phyloP scores from a whole-genome alignment of 306 rosid species.

The Hippophae gyantsensis region DNA sequence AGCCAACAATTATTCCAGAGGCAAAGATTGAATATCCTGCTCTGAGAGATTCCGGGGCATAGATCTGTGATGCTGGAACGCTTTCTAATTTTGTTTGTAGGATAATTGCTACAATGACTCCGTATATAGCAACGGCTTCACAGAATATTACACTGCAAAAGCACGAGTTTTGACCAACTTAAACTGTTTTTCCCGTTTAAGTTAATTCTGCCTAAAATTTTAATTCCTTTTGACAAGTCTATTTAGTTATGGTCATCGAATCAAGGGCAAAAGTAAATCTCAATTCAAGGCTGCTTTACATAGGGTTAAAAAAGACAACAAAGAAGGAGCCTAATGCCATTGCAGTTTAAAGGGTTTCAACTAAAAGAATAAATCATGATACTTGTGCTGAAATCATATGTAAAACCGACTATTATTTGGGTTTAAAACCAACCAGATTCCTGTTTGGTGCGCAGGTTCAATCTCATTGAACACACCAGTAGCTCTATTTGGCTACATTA shows the following conservation, averaged over 20 bases:
- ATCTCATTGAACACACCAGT: not conserved
- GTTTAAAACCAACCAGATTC: not conserved
- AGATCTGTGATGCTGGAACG: slow-evolving; percentile 46
- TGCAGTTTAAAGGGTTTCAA: not conserved
- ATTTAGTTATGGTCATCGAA: not conserved
- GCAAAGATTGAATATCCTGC: slow-evolving; percentile 98
- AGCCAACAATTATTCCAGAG: slow-evolving; percentile 93
- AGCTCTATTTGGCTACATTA: too few species aligned
- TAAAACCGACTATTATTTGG: not conserved
- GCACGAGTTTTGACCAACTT: slow-evolving; percentile 20
- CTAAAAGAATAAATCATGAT: too few species aligned
- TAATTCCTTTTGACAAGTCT: not conserved
- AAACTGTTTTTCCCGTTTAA: not conserved
- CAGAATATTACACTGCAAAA: slow-evolving; percentile 86
- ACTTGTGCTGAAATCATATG: not conserved
- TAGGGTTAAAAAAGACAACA: not conserved
- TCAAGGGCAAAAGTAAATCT: not conserved
- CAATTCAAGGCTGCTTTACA: not conserved
- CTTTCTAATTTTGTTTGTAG: slow-evolving; percentile 94
- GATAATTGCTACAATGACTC: slow-evolving; percentile 96
- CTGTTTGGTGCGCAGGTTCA: not conserved
- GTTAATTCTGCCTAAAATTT: not conserved
- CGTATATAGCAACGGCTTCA: slow-evolving; percentile 97
- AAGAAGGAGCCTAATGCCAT: not conserved
- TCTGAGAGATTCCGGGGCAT: slow-evolving; percentile 74